Conservation (phyloP, 257 asterid genomes). For the Solanum sitiens region DNA sequence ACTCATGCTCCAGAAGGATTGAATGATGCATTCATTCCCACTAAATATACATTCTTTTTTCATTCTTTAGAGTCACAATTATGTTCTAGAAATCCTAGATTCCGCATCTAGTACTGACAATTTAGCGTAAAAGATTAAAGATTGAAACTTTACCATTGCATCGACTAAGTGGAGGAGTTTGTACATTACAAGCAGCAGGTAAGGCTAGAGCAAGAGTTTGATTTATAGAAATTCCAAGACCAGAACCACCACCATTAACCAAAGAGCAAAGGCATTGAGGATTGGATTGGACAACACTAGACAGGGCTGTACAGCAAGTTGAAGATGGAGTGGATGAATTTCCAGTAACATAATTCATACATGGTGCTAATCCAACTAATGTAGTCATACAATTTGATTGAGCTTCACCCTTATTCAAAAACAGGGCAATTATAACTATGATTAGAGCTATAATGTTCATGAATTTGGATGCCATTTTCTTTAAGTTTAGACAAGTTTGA, state of each 20-base stretch:
- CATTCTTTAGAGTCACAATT: no score
- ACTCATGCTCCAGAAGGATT: no score
- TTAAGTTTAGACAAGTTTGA: neutral
- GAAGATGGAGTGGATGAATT: slow-evolving; percentile 31
- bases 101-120: no score
- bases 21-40: no score
- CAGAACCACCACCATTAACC: slow-evolving; percentile 16
- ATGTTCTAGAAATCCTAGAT: no score
- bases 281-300: slow-evolving; percentile 26
- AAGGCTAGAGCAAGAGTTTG: slow-evolving; percentile 42
- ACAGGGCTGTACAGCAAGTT: slow-evolving; percentile 39
- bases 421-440: neutral
- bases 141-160: slow-evolving; percentile 22
- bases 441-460: neutral
- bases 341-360: slow-evolving; percentile 38
- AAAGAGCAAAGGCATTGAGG: slow-evolving; percentile 42
- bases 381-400: slow-evolving; percentile 35
- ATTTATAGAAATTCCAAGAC: slow-evolving; percentile 25
- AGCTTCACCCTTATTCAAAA: slow-evolving; percentile 13
- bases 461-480: slow-evolving; percentile 19
- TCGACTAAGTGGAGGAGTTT: slow-evolving; percentile 30
- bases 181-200: slow-evolving; percentile 41
- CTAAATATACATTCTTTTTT: no score
- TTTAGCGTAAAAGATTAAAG: neutral
- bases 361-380: slow-evolving; percentile 29